These are phyloP conservation scores for Thozetella sp. DNA, from an alignment of 495 filamentous ascomycete genomes.

Conservation along the genomic window DNA sequence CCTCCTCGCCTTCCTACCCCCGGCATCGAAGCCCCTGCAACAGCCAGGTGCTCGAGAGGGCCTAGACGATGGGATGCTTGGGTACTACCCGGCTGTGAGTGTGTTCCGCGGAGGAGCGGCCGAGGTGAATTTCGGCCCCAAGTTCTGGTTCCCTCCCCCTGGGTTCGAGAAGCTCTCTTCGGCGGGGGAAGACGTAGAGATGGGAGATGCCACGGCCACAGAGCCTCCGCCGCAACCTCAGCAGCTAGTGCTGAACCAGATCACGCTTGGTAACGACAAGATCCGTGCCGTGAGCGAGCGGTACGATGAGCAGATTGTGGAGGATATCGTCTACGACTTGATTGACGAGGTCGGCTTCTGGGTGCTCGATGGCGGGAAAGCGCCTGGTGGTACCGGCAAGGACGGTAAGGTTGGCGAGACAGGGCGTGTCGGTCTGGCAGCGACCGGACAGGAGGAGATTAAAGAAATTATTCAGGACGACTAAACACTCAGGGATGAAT, in stretches of 20 bases:
- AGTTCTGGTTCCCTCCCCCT: constrained; percentile 87
- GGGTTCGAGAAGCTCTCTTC: constrained; percentile 34
- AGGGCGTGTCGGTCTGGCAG: constrained; percentile 34
- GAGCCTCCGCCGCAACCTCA: background rate
- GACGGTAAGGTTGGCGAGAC: constrained; percentile 38
- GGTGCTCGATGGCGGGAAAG: constrained; percentile 61
- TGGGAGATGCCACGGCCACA: constrained; percentile 38
- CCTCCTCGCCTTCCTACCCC: constrained; percentile 89
- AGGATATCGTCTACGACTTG: constrained; percentile 90
- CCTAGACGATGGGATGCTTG: constrained; percentile 90
- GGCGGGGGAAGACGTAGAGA: constrained; percentile 44
- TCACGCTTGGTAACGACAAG: constrained; percentile 4
- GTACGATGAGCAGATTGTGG: constrained; percentile 92
- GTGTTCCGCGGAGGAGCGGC: constrained; percentile 90
- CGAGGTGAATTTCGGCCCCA: constrained; percentile 86
- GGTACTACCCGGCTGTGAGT: constrained; percentile 93
- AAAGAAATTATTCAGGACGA: constrained; percentile 68
- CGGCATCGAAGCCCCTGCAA: constrained; percentile 76
- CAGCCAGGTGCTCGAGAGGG: constrained; percentile 77
- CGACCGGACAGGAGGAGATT: constrained; percentile 51
- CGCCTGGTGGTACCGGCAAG: constrained; percentile 37
- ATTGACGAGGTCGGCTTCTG: constrained; percentile 89
- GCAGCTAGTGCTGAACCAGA: background rate
- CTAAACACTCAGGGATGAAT: constrained; percentile 25
- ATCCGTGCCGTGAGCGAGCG: constrained; percentile 71